A percentile compares a stretch with the other conserved stretches of the same genome.
Evolutionary conservation across 805 yeast genomes (phyloP).

Genomic region (Wickerhamiella nectarea): DNA sequence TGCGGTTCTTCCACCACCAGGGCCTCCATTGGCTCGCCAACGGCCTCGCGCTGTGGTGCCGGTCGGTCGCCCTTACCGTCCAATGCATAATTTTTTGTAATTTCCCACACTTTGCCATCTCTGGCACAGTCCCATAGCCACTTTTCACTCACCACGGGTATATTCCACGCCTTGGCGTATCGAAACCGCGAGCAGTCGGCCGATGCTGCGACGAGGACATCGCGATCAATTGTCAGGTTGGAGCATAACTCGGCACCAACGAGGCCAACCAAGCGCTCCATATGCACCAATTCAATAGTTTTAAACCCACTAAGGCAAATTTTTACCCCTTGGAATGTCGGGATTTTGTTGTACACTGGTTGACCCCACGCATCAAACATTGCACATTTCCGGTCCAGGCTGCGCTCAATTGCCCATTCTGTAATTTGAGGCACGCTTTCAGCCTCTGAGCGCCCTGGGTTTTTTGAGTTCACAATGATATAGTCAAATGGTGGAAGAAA

Average conservation of each 20-base stretch:
- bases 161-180: constrained; percentile 26
- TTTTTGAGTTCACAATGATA: constrained; percentile 21
- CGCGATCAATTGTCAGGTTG: constrained; percentile 37
- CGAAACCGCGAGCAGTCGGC: constrained; percentile 21
- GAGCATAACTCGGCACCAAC: constrained; percentile 41
- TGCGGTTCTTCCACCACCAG: not conserved
- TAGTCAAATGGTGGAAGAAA: constrained; percentile 15
- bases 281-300: constrained; percentile 62
- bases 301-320: constrained; percentile 59
- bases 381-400: constrained; percentile 39
- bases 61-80: constrained; percentile 6
- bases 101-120: not conserved
- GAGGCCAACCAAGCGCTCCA: constrained; percentile 44
- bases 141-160: constrained; percentile 27
- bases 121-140: constrained; percentile 30
- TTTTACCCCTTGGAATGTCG: constrained; percentile 18
- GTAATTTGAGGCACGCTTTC: constrained; percentile 35
- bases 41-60: not conserved
- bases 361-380: constrained; percentile 48
- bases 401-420: constrained; percentile 72
- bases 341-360: constrained; percentile 24
- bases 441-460: constrained; percentile 12
- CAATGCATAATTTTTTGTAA: not conserved
- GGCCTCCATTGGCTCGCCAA: not conserved
- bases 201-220: constrained; percentile 34